These are phyloP conservation scores for Crepidotus variabilis DNA, from an alignment of 768 basidiomycete genomes.

Conservation along the genomic window DNA sequence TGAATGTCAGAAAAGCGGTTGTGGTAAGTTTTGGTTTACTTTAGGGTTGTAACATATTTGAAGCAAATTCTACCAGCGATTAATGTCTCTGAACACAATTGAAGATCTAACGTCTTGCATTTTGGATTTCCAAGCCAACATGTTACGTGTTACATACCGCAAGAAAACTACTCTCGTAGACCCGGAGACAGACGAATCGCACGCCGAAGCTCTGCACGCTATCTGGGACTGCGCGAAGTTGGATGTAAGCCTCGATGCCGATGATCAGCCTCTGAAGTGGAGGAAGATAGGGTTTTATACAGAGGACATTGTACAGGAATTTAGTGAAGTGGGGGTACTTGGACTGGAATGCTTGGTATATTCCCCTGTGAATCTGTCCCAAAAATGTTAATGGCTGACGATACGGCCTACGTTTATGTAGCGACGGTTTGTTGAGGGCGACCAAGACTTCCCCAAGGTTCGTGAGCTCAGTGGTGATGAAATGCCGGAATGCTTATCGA, in stretches of 20 bases:
- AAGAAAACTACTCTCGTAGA: slow-evolving; percentile 81
- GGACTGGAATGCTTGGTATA: slow-evolving; percentile 80
- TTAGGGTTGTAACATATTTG: not conserved
- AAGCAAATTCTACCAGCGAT: slow-evolving; percentile 41
- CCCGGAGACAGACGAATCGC: slow-evolving; percentile 55
- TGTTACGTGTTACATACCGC: slow-evolving; percentile 72
- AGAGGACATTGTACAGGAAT: slow-evolving; percentile 75
- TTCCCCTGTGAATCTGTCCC: slow-evolving; percentile 4
- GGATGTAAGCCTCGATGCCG: slow-evolving; percentile 44
- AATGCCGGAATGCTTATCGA: not conserved
- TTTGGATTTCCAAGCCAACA: slow-evolving; percentile 85
- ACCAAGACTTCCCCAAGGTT: slow-evolving; percentile 78
- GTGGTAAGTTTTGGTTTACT: slow-evolving; percentile 50
- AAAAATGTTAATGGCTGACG: not conserved
- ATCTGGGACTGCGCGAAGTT: slow-evolving; percentile 69
- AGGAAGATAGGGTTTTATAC: slow-evolving; percentile 71
- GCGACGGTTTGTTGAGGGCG: slow-evolving; percentile 65
- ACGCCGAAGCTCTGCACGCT: slow-evolving; percentile 52
- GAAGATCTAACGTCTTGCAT: slow-evolving; percentile 83
- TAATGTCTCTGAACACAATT: slow-evolving; percentile 79
- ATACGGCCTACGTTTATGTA: slow-evolving; percentile 19
- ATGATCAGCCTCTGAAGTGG: slow-evolving; percentile 62
- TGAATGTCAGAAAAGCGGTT: slow-evolving; percentile 80
- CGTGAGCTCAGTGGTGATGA: slow-evolving; percentile 2
- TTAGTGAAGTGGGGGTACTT: slow-evolving; percentile 72